Conservation (phyloP, 2,329 filamentous ascomycete genomes). For the Lithohypha guttulata region DNA sequence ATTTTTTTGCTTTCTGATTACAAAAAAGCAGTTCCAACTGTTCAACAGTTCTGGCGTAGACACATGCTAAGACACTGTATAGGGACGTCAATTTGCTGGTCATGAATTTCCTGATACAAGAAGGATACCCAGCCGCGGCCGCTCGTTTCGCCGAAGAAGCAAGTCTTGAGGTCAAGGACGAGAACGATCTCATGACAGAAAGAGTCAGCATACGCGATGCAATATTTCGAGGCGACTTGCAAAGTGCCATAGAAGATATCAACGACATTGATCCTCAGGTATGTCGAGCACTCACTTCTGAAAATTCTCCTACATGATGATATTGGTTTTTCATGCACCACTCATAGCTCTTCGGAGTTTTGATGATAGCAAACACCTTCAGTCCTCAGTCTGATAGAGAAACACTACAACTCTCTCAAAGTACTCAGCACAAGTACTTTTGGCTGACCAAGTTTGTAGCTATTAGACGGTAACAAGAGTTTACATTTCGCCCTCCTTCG, state of each 20-base stretch:
- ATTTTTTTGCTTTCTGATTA: conserved; percentile 65
- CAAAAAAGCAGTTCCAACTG: conserved; percentile 15
- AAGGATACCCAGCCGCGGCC: conserved; percentile 86
- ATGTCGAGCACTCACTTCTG: conserved; percentile 33
- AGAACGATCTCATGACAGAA: conserved; percentile 61
- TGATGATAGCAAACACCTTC: conserved; percentile 81
- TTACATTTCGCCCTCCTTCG: conserved; percentile 84
- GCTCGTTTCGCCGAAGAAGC: conserved; percentile 90
- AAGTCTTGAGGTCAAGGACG: conserved; percentile 65
- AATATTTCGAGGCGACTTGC: conserved; percentile 77
- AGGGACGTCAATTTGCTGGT: conserved; percentile 95
- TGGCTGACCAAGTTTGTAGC: conserved; percentile 42
- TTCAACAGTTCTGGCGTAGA: conserved; percentile 9
- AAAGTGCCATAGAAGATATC: conserved; percentile 71
- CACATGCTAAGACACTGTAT: conserved; percentile 24
- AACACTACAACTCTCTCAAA: conserved; percentile 1
- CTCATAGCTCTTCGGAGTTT: conserved; percentile 80
- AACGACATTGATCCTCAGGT: conserved; percentile 90
- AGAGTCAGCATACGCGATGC: conserved; percentile 74
- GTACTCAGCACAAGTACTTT: conserved; percentile 2
- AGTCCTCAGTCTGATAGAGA: conserved; percentile 73
- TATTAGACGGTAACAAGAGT: conserved; percentile 70
- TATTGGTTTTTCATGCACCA: conserved; percentile 97
- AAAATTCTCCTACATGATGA: conserved; percentile 72
- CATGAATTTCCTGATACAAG: conserved; percentile 92